Conservation (phyloP, 139 green algal genomes). For the Coelastrella sp. region DNA sequence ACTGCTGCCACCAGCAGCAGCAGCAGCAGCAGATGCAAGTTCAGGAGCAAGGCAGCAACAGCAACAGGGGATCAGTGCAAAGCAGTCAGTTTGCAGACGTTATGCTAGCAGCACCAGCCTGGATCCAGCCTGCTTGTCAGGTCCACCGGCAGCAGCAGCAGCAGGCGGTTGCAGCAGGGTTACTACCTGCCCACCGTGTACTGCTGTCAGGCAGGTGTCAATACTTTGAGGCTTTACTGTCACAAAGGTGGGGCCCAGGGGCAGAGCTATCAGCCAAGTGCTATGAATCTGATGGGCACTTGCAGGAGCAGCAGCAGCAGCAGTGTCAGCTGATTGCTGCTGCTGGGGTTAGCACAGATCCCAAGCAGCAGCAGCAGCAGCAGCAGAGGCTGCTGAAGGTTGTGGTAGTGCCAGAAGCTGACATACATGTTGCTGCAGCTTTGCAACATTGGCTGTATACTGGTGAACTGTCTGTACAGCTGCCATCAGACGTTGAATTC, state of each 20-base stretch:
- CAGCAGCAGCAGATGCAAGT: conserved; percentile 10
- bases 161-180: not conserved
- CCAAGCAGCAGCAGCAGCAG: not conserved
- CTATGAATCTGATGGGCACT: not conserved
- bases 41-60: not conserved
- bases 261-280: not conserved
- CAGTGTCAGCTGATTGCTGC: not conserved
- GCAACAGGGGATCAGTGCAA: not conserved
- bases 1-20: not conserved
- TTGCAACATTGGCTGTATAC: conserved; percentile 27
- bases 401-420: conserved; percentile 21
- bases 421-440: conserved; percentile 14
- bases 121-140: not conserved
- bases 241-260: not conserved
- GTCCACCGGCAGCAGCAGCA: conserved; percentile 9
- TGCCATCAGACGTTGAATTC: not conserved
- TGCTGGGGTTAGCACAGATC: not conserved
- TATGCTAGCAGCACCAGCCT: not conserved
- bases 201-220: conserved; percentile 4
- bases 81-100: conserved; percentile 17
- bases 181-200: conserved; percentile 8
- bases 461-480: not conserved
- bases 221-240: conserved; percentile 26
- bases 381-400: not conserved
- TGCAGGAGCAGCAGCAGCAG: not conserved